These are phyloP conservation scores for Rhizopus sp. DNA, from an alignment of 371 early-diverging fungal species.

Conservation along the genomic window DNA sequence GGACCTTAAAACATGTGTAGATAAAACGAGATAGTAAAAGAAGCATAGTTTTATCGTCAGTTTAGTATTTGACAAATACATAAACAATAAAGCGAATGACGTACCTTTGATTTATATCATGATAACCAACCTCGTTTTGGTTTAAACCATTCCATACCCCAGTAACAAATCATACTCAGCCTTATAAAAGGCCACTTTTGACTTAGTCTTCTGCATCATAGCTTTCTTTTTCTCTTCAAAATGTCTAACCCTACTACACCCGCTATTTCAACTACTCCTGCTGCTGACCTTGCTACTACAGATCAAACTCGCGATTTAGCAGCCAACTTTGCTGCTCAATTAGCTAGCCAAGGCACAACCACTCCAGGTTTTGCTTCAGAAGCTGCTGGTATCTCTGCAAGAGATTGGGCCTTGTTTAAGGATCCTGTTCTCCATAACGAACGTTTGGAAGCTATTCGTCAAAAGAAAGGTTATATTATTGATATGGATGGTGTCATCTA, in stretches of 20 bases:
- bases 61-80: background rate
- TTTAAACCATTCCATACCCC: background rate
- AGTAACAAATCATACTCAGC: background rate
- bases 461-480: constrained; percentile 65
- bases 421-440: constrained; percentile 47
- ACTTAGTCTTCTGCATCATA: background rate
- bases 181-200: background rate
- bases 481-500: constrained; percentile 78
- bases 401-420: constrained; percentile 46
- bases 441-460: constrained; percentile 56
- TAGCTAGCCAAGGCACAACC: background rate
- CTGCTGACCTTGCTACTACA: constrained; percentile 9
- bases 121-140: constrained; percentile 2
- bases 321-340: constrained; percentile 31
- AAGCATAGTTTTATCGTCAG: background rate
- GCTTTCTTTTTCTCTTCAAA: background rate
- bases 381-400: constrained; percentile 29
- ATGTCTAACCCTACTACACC: constrained; percentile 6
- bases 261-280: background rate
- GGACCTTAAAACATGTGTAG: too few species aligned
- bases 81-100: constrained; percentile 5
- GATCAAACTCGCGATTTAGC: constrained; percentile 26
- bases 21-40: background rate
- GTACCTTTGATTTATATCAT: constrained; percentile 4
- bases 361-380: constrained; percentile 8